phyloP scores from a whole-genome alignment of 768 basidiomycete genomes.

The Lactarius trivialis region DNA sequence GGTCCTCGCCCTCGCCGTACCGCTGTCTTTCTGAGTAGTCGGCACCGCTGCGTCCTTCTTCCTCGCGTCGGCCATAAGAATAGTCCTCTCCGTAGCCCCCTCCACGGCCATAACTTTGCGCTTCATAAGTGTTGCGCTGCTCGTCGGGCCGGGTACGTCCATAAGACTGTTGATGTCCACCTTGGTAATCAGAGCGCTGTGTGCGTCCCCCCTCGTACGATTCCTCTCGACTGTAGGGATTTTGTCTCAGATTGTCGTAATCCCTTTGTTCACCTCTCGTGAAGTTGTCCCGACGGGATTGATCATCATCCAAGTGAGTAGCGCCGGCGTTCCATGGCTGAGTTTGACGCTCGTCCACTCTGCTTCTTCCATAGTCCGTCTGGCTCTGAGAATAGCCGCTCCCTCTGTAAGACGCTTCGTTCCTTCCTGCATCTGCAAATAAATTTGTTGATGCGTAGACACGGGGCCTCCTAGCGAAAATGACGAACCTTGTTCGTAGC shows the following conservation, averaged over 20 bases:
- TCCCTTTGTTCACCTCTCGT: not conserved
- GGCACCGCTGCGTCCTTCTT: not conserved
- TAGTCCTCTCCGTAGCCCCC: not conserved
- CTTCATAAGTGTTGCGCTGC: not conserved
- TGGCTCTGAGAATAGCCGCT: not conserved
- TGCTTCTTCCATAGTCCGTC: not conserved
- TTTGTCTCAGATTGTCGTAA: not conserved
- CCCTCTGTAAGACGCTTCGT: not conserved
- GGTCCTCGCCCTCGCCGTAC: conserved; percentile 17
- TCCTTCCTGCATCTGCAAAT: not conserved
- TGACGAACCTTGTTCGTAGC: not conserved
- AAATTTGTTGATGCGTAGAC: not conserved
- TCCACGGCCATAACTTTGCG: not conserved
- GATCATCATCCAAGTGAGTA: not conserved
- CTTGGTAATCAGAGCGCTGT: not conserved
- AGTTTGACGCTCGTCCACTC: not conserved
- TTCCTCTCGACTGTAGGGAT: conserved; percentile 2
- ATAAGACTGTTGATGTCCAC: not conserved
- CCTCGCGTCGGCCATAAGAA: not conserved
- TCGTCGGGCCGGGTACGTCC: not conserved
- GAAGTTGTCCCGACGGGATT: not conserved
- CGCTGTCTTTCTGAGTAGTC: not conserved
- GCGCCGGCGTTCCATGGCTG: not conserved
- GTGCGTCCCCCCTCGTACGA: not conserved
- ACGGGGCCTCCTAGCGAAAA: not conserved